These are phyloP conservation scores for Leccinum fibrillosum DNA, from an alignment of 768 basidiomycete genomes.

Conservation along the genomic window DNA sequence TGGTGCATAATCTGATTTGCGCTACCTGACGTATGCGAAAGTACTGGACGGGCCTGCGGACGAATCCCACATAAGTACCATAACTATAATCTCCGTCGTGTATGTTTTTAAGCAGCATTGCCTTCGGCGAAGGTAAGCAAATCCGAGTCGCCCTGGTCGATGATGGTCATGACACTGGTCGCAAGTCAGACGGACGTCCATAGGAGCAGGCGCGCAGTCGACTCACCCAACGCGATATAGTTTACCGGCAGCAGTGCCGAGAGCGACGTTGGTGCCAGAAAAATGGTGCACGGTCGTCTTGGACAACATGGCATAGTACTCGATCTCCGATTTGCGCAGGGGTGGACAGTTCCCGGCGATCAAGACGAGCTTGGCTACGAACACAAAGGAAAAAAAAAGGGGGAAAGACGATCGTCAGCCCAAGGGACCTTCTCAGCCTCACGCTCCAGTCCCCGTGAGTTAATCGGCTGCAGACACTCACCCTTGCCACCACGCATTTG, in stretches of 20 bases:
- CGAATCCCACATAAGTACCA: conserved; percentile 4
- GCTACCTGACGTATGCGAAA: neutral
- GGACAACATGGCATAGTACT: conserved; percentile 99
- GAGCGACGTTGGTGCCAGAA: conserved; percentile 93
- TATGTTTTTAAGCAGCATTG: conserved; percentile 49
- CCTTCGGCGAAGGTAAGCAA: conserved; percentile 84
- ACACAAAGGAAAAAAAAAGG: conserved; percentile 11
- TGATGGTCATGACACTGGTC: conserved; percentile 91
- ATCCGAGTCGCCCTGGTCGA: conserved; percentile 95
- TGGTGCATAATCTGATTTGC: conserved; percentile 2
- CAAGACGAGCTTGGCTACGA: conserved; percentile 91
- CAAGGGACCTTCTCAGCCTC: conserved; percentile 99
- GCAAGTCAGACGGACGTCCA: conserved; percentile 5
- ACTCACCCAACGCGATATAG: conserved; percentile 95
- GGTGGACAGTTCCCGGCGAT: conserved; percentile 99
- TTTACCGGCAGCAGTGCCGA: conserved; percentile 98
- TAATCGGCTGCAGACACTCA: conserved; percentile 48
- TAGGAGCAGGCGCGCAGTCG: neutral
- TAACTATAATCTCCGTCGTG: neutral
- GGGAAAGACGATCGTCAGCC: conserved; percentile 48
- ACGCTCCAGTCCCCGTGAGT: conserved; percentile 92
- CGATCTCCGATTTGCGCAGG: conserved; percentile 97
- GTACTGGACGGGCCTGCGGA: neutral
- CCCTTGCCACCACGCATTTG: conserved; percentile 98
- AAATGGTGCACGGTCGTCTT: conserved; percentile 99